Evolutionary conservation across 768 basidiomycete species (phyloP).

Genomic region (Coprinopsis strossmayeri): DNA sequence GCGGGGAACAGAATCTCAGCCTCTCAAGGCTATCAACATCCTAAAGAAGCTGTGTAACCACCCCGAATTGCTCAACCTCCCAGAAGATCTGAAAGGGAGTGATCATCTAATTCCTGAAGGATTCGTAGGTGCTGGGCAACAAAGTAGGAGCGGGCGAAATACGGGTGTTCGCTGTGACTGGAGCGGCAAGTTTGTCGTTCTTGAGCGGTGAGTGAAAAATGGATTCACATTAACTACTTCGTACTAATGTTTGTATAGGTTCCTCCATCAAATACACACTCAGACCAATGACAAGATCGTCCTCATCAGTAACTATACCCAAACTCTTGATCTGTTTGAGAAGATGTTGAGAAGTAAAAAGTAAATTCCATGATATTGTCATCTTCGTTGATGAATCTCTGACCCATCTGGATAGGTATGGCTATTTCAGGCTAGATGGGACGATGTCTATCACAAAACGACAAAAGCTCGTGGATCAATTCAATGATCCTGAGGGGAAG

Average conservation of each 20-base stretch:
- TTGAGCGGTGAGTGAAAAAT: conserved; percentile 63
- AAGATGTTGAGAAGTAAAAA: conserved; percentile 81
- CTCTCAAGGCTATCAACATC: conserved; percentile 93
- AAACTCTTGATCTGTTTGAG: conserved; percentile 91
- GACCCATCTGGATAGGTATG: conserved; percentile 62
- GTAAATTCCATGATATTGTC: conserved; percentile 31
- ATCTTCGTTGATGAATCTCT: conserved; percentile 3
- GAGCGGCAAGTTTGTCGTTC: conserved; percentile 87
- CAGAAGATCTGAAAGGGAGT: conserved; percentile 76
- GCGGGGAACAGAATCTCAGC: conserved; percentile 83
- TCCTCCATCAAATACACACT: conserved; percentile 75
- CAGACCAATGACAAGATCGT: conserved; percentile 93
- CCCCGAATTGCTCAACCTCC: conserved; percentile 83
- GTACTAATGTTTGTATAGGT: conserved; percentile 37
- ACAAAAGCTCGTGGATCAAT: conserved; percentile 93
- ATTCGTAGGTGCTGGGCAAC: conserved; percentile 54
- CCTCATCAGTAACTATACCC: conserved; percentile 94
- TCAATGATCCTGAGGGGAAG: conserved; percentile 88
- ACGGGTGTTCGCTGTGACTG: conserved; percentile 68
- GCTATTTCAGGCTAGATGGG: conserved; percentile 90
- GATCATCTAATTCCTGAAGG: conserved; percentile 78
- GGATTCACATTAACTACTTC: neutral
- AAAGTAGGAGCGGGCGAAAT: conserved; percentile 29
- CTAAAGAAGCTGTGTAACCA: conserved; percentile 96
- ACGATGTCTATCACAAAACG: conserved; percentile 87